Conservation (phyloP, 495 filamentous ascomycete genomes). For the Podospora fimiseda region DNA sequence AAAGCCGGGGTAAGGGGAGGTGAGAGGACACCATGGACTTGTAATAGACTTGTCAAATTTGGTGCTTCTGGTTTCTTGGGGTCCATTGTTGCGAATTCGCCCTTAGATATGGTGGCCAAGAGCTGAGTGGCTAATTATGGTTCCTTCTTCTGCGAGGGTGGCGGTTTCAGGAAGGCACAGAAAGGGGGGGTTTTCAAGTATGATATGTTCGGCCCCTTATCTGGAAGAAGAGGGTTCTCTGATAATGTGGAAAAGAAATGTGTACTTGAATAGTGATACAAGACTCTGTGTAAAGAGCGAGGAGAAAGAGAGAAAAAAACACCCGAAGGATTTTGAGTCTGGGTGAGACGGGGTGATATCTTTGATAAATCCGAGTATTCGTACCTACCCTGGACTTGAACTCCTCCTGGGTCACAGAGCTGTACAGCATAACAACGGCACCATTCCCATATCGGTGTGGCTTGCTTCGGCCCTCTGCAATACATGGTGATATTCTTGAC, state of each 20-base stretch:
- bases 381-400: neutral
- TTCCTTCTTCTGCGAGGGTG: slow-evolving; percentile 7
- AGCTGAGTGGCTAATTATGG: neutral
- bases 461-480: slow-evolving; percentile 8
- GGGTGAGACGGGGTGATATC: neutral
- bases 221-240: too few relatives aligned
- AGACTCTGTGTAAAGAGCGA: neutral
- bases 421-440: neutral
- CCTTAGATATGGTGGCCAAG: neutral
- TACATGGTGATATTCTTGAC: too few relatives aligned
- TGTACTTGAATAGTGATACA: neutral
- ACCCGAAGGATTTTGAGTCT: neutral
- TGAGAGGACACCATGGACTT: slow-evolving; percentile 18
- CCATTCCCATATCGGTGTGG: slow-evolving; percentile 5
- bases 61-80: neutral
- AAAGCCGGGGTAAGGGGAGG: slow-evolving; percentile 25
- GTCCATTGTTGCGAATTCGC: neutral
- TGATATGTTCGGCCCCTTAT: neutral
- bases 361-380: slow-evolving; percentile 12
- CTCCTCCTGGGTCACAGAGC: neutral
- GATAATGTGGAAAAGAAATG: too few relatives aligned
- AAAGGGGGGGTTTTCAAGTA: neutral
- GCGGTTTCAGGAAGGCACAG: neutral
- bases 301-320: neutral
- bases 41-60: slow-evolving; percentile 5